Base-by-base conservation (phyloP, 192 early-diverging fungal species). In the Coemansia javaensis region DNA sequence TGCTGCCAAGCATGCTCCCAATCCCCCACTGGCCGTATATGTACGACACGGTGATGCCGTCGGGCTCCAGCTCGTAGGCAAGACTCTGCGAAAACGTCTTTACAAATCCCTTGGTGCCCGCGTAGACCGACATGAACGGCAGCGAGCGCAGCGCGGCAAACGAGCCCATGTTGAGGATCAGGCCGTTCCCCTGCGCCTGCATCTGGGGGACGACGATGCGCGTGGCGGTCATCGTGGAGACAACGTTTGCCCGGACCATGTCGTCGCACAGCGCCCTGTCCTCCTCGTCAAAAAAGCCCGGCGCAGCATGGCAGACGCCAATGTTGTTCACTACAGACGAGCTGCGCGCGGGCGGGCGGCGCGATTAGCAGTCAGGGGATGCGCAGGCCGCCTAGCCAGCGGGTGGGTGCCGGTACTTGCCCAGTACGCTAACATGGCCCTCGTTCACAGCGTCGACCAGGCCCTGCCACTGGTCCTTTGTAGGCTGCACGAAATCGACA, bases 1-100 rank as follows among this genome's bases (percentile, higher is more conserved):
- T 78, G 58, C 95, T 91, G 56, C 95, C 96, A 39, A 82, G 86
- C 93, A 98, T 95, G 32, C 85, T 83, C 3, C 92, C 89, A n/a
- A 83, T 77, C 39, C 95, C 92, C 84, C 93, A 98, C 63, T 88
- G 93, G 22, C 89, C 89, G 49, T 91, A 93, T 35, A 95, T 66
- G 65, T 91, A 82, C 61, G 95, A 81, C 27, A 98, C 91, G 18
- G 84, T 79, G 20, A 98, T 81, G 16, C 85, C 85, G 27, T 82
- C 77, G 2, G 77, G 66, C 32, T 79, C 66, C 40, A 93, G 55
- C 63, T 98, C 95, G 23, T 78, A 79, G 16, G 85, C 91, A 28
- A 98, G 67, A 16, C 88, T 91, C 56, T 87, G 83, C 10, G 92
- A 91, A 80, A 89, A 97, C 31, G 83, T 88, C 28, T 82, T 85